A percentile compares a stretch with the other conserved stretches of the same genome.
phyloP scores from a whole-genome alignment of 176 grass and related monocot species.

The Microstegium vimineum region DNA sequence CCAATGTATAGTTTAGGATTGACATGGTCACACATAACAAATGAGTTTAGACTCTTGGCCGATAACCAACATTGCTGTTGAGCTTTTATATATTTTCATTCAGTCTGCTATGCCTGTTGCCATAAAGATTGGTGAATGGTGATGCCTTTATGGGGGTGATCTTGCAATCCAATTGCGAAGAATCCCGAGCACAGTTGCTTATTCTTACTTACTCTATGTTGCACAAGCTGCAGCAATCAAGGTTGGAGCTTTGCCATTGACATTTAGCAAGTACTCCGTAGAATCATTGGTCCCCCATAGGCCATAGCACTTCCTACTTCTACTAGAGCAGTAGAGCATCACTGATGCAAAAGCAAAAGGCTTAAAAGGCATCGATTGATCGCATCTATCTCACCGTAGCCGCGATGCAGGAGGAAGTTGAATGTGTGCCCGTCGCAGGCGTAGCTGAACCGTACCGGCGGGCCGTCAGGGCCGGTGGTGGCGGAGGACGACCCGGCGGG shows the following conservation, averaged over 20 bases:
- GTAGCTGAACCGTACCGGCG: slow-evolving; percentile 57
- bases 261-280: too few relatives aligned
- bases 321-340: not conserved
- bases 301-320: not conserved
- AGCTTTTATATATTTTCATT: not conserved
- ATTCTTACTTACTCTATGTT: not conserved
- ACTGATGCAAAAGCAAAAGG: not conserved
- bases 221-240: not conserved
- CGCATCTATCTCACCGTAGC: slow-evolving; percentile 49
- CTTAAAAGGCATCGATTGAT: not conserved
- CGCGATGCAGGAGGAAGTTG: slow-evolving; percentile 80
- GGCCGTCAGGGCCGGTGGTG: not conserved
- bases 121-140: not conserved
- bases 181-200: not conserved
- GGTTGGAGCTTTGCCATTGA: not conserved
- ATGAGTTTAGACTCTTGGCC: not conserved
- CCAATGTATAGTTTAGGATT: not conserved
- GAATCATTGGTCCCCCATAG: not conserved
- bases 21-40: not conserved
- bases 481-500: slow-evolving; percentile 36
- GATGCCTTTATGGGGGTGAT: not conserved
- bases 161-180: not conserved
- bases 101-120: not conserved
- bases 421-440: slow-evolving; percentile 85
- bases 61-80: not conserved